A percentile compares a stretch with the other conserved stretches of the same genome.
phyloP scores from a whole-genome alignment of 805 yeast species.

The Brettanomyces sp. region DNA sequence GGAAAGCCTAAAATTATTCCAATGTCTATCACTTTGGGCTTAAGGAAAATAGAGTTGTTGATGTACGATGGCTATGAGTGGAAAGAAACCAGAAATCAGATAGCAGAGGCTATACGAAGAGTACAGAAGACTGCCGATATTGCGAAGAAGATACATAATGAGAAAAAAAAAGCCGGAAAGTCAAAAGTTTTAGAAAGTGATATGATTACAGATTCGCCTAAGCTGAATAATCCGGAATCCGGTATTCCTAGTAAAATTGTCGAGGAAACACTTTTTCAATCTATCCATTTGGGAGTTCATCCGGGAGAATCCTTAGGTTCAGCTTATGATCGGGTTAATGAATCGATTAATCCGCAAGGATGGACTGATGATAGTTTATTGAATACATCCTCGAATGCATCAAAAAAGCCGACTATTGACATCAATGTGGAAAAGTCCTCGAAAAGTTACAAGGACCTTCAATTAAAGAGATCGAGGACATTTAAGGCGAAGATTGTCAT shows the following conservation, averaged over 20 bases:
- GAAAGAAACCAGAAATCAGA: constrained; percentile 62
- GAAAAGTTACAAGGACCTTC: constrained; percentile 36
- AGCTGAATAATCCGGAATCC: constrained; percentile 1
- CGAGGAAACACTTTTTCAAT: constrained; percentile 65
- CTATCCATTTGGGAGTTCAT: constrained; percentile 63
- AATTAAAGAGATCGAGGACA: constrained; percentile 52
- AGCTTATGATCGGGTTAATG: constrained; percentile 28
- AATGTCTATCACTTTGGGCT: constrained; percentile 22
- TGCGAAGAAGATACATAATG: neutral
- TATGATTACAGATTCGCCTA: constrained; percentile 8
- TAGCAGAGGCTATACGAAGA: constrained; percentile 53
- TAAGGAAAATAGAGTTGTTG: constrained; percentile 33
- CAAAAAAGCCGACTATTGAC: constrained; percentile 5
- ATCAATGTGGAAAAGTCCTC: constrained; percentile 11
- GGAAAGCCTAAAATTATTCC: constrained; percentile 16
- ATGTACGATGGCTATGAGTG: constrained; percentile 92
- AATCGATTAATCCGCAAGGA: constrained; percentile 6
- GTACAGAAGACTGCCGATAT: constrained; percentile 41
- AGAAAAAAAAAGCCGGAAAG: neutral
- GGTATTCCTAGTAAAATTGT: constrained; percentile 22
- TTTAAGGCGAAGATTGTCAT: constrained; percentile 54
- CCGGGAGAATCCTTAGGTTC: constrained; percentile 34
- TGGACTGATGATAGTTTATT: constrained; percentile 6
- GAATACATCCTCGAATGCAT: constrained; percentile 7
- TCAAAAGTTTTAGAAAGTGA: constrained; percentile 4